These are phyloP conservation scores for Carnegiea gigantea DNA, from an alignment of 179 eudicot genomes.

Conservation along the genomic window DNA sequence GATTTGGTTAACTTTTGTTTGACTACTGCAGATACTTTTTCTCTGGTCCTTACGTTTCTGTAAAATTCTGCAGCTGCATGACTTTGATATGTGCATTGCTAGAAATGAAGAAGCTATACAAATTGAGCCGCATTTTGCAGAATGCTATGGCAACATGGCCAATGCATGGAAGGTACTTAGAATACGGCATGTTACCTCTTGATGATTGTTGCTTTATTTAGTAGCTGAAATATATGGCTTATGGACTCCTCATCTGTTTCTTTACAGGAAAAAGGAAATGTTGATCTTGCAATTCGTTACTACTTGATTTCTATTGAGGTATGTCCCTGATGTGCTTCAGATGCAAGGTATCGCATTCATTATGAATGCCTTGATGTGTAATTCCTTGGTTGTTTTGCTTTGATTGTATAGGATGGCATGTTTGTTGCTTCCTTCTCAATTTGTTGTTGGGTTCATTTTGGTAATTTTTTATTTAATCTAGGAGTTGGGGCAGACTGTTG, in stretches of 20 bases:
- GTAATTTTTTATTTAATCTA: background rate
- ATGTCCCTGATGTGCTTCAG: conserved; percentile 4
- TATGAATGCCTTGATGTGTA: background rate
- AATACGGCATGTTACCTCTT: background rate
- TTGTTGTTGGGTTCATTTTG: background rate
- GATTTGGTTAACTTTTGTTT: conserved; percentile 1
- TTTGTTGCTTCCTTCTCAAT: background rate
- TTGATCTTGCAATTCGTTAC: conserved; percentile 89
- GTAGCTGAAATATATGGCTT: background rate
- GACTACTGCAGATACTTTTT: background rate
- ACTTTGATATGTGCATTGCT: conserved; percentile 80
- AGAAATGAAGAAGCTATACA: conserved; percentile 92
- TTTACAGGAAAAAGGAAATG: conserved; percentile 85
- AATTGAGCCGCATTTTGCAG: conserved; percentile 87
- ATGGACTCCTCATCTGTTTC: background rate
- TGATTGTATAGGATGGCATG: background rate
- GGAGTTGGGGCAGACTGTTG: too few species aligned
- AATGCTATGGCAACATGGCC: conserved; percentile 97
- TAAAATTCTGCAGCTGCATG: conserved; percentile 64
- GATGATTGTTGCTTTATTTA: background rate
- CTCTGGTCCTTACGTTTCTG: conserved; percentile 7
- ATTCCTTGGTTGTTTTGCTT: background rate
- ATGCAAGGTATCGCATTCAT: background rate
- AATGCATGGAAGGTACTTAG: conserved; percentile 92
- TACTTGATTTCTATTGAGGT: conserved; percentile 93